These are phyloP conservation scores for Rosa rugosa DNA, from an alignment of 306 rosid species.

Conservation along the genomic window DNA sequence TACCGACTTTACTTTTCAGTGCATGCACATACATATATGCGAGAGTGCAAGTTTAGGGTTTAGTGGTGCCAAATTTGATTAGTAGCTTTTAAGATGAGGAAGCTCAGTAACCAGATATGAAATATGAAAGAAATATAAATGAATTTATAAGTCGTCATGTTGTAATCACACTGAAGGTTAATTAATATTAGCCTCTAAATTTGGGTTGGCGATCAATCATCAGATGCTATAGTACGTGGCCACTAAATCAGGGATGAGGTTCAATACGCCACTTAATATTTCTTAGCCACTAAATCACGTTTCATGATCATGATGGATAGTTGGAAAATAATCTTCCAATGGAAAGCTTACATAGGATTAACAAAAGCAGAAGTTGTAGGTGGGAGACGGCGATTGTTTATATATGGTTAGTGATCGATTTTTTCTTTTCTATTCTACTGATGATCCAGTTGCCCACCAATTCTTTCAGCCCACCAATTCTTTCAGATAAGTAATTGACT, in stretches of 20 bases:
- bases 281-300: background rate
- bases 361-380: background rate
- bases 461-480: background rate
- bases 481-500: background rate
- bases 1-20: too few relatives aligned
- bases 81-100: background rate
- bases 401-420: background rate
- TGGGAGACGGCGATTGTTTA: background rate
- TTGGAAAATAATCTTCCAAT: background rate
- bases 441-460: background rate
- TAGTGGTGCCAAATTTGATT: background rate
- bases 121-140: background rate
- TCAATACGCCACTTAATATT: background rate
- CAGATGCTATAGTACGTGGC: background rate
- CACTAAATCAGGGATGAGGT: conserved; percentile 30
- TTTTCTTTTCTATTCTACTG: background rate
- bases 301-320: background rate
- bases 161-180: background rate
- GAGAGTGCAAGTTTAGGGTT: too few relatives aligned
- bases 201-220: conserved; percentile 29
- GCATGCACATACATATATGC: too few relatives aligned
- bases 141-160: too few relatives aligned
- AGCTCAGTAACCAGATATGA: background rate
- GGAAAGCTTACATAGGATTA: background rate
- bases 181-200: conserved; percentile 27